These are phyloP conservation scores for Ascochyta fabae DNA, from an alignment of 2,329 filamentous ascomycete species.

Conservation along the genomic window DNA sequence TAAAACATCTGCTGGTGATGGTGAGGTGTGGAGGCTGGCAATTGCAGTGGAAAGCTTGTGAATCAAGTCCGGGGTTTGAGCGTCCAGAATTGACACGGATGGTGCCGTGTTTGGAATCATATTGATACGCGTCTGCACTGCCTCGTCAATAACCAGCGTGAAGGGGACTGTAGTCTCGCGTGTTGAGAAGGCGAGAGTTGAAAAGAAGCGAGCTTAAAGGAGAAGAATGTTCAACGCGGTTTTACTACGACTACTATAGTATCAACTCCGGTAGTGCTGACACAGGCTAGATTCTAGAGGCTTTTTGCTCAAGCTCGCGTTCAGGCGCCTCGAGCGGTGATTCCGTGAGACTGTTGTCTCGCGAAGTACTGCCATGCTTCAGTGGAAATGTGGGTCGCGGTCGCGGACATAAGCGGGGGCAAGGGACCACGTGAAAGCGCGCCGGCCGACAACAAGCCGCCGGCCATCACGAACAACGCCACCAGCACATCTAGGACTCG, in stretches of 20 bases:
- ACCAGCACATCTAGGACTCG: conserved; percentile 24
- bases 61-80: conserved; percentile 20
- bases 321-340: background rate
- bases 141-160: background rate
- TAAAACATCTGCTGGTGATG: conserved; percentile 39
- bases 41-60: conserved; percentile 31
- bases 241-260: background rate
- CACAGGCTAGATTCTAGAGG: background rate
- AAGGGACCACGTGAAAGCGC: conserved; percentile 33
- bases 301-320: background rate
- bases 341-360: background rate
- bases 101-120: background rate
- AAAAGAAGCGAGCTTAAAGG: background rate
- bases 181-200: background rate
- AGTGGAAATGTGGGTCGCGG: conserved; percentile 2
- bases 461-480: conserved; percentile 26
- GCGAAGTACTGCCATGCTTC: conserved; percentile 14
- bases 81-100: conserved; percentile 20
- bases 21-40: conserved; percentile 29
- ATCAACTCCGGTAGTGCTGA: background rate
- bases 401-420: background rate
- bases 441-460: conserved; percentile 28
- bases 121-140: background rate
- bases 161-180: background rate
- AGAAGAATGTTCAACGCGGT: background rate